Conservation (phyloP, 441 rosid genomes). For the California macrophylla region DNA sequence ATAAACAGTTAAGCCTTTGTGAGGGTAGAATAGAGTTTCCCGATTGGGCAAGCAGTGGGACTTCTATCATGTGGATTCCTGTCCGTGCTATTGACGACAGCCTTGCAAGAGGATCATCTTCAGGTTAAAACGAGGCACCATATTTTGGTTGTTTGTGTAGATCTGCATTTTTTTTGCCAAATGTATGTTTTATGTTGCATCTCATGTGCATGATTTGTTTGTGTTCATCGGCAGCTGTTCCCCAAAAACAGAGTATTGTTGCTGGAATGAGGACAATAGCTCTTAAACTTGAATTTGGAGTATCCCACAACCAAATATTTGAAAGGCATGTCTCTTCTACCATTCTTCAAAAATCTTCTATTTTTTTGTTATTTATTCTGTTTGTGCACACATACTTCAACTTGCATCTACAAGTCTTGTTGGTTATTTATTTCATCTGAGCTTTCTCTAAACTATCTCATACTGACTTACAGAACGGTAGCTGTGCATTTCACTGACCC, state of each 20-base stretch:
- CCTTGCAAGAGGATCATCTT: slow-evolving; percentile 80
- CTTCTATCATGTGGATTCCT: slow-evolving; percentile 85
- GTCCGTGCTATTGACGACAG: slow-evolving; percentile 60
- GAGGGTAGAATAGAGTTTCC: slow-evolving; percentile 72
- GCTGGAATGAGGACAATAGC: slow-evolving; percentile 99
- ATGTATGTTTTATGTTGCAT: slow-evolving; percentile 14
- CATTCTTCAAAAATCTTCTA: slow-evolving; percentile 3
- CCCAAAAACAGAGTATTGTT: slow-evolving; percentile 65
- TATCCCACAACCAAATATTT: slow-evolving; percentile 78
- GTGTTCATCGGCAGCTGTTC: slow-evolving; percentile 35
- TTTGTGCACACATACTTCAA: background rate
- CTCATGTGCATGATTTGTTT: slow-evolving; percentile 15
- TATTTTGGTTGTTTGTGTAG: slow-evolving; percentile 13
- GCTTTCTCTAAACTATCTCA: slow-evolving; percentile 13
- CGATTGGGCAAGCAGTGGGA: slow-evolving; percentile 75
- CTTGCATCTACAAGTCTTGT: background rate
- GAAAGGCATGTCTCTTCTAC: slow-evolving; percentile 45
- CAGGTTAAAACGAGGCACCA: slow-evolving; percentile 45
- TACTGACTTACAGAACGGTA: slow-evolving; percentile 51
- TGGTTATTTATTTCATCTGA: slow-evolving; percentile 5
- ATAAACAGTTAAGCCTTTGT: slow-evolving; percentile 46
- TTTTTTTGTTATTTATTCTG: slow-evolving; percentile 5
- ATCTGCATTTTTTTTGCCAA: slow-evolving; percentile 4
- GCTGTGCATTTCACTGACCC: slow-evolving; percentile 97
- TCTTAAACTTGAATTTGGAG: slow-evolving; percentile 88